Evolutionary conservation across 306 rosid species (phyloP).

Genomic region (Abrus pulchellus): DNA sequence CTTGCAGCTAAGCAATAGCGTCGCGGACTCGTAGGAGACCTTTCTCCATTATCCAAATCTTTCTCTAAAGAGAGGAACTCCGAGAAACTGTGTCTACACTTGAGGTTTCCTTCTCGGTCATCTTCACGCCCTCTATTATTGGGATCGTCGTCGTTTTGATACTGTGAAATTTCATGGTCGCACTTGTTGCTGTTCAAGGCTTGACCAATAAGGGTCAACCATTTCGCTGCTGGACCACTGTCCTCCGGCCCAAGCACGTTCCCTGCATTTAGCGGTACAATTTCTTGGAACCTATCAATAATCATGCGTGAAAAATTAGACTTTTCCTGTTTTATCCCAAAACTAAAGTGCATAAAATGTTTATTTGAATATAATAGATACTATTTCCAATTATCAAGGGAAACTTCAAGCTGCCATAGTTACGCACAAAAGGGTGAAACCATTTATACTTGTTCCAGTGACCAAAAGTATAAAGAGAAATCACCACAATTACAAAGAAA

Average conservation of each 20-base stretch:
- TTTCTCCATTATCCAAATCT: not conserved
- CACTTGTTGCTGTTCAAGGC: slow-evolving; percentile 59
- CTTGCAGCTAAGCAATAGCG: slow-evolving; percentile 69
- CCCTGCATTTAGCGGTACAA: slow-evolving; percentile 89
- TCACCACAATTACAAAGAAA: no score
- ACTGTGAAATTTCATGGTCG: slow-evolving; percentile 9
- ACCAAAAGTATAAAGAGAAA: no score
- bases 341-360: not conserved
- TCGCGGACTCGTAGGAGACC: not conserved
- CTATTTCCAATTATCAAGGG: no score
- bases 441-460: no score
- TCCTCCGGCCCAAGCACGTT: slow-evolving; percentile 92
- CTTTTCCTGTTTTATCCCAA: not conserved
- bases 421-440: no score
- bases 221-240: slow-evolving; percentile 75
- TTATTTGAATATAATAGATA: not conserved
- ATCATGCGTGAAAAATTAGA: not conserved
- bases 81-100: slow-evolving; percentile 58
- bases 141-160: not conserved
- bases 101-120: slow-evolving; percentile 31
- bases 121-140: no score
- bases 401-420: no score
- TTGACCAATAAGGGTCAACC: slow-evolving; percentile 70
- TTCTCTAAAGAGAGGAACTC: no score
- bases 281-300: slow-evolving; percentile 83